phyloP scores from a whole-genome alignment of 345 rosid species.

The Citrus unshiu region DNA sequence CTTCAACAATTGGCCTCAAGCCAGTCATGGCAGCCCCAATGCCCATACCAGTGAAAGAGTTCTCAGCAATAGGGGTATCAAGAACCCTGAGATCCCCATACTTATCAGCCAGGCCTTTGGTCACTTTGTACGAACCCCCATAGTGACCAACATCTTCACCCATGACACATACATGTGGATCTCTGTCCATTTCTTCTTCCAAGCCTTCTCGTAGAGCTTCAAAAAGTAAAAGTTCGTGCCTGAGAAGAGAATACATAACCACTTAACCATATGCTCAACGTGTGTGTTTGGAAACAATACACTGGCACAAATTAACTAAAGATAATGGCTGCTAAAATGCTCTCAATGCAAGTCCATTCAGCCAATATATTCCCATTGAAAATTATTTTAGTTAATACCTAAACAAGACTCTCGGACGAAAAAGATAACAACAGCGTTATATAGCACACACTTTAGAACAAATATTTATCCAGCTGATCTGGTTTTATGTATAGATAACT shows the following conservation, averaged over 20 bases:
- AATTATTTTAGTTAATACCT: neutral
- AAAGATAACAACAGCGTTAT: neutral
- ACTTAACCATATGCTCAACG: neutral
- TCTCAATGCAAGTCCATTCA: neutral
- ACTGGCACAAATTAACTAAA: neutral
- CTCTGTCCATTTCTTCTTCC: constrained; percentile 99
- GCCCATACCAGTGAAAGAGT: constrained; percentile 96
- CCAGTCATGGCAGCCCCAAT: constrained; percentile 97
- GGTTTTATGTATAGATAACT: neutral
- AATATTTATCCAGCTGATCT: neutral
- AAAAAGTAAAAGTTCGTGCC: constrained; percentile 84
- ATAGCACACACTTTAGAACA: neutral
- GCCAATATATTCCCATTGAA: neutral
- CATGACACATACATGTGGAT: constrained; percentile 75
- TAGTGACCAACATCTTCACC: constrained; percentile 99
- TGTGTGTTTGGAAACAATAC: neutral
- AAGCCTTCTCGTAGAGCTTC: constrained; percentile 92
- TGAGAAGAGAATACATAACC: constrained; percentile 22
- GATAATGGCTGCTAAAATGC: neutral
- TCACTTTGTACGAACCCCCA: constrained; percentile 95
- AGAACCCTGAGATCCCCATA: constrained; percentile 94
- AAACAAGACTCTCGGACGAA: neutral
- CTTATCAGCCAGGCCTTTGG: constrained; percentile 67
- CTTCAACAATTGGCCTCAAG: constrained; percentile 81
- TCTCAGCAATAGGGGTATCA: constrained; percentile 93